Evolutionary conservation across 352 stramenopile species (phyloP), one percentile per base, ranked within the genome.

Genomic region (Globisporangium carolinianum): DNA sequence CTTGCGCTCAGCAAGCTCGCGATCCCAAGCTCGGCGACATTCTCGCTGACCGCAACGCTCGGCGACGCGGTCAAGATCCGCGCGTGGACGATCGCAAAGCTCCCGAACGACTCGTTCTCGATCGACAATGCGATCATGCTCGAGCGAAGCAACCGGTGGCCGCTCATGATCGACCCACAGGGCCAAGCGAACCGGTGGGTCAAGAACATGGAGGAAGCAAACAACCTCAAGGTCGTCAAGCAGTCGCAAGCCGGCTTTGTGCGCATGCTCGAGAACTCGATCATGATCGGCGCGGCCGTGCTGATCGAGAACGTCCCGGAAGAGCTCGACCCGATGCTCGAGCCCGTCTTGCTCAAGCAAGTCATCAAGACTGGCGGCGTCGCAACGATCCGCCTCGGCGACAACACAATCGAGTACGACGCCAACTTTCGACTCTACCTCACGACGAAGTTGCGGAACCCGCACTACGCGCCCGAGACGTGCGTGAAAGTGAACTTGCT

Each of bases 401-500:
- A 98, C 69, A 96, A 95, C 57, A 97, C 84, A 15, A 89, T 98
- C 57, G 89, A 97, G 67, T 98, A 98, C 68, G 91, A 97, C 56
- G 61, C 72, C 14, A 91, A 93, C 57, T 98, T 98, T 65, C 80
- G 87, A 0, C 53, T 98, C 15, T 98, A 97, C 67, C 96, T 98
- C 73, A 97, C 91, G 4, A 98, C 94, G 5, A 98, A 98, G 62
- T 63, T 98, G 8, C 75, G 81, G 0, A 98, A 98, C 56, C 95
- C 95, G 39, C 93, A 98, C 60, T 98, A 98, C 64, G 82, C 90
- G 17, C 93, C 95, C 0, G 95, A 98, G 66, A 87, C 93, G 18
- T 98, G 90, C 58, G 94, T 98, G n/a, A 98, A 98, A 63, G 94
- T 98, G 2, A 98, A 97, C 62, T 66, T 98, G 58, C 70, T 98